Conservation (phyloP, 2,329 filamentous ascomycete genomes). For the Aspergillus melleus region DNA sequence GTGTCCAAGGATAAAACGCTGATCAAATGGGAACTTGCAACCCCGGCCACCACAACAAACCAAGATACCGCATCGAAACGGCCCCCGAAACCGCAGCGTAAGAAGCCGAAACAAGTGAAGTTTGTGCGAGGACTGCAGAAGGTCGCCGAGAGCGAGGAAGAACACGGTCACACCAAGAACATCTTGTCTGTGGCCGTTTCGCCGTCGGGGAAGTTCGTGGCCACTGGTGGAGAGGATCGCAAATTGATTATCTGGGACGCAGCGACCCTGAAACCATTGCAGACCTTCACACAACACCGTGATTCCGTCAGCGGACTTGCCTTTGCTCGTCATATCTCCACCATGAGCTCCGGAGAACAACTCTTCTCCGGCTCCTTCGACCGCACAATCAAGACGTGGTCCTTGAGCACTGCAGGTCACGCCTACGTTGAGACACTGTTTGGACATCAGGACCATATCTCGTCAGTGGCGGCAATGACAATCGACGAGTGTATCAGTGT, state of each 20-base stretch:
- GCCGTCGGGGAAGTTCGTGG: slow-evolving; percentile 84
- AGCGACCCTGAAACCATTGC: slow-evolving; percentile 71
- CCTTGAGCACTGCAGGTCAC: slow-evolving; percentile 71
- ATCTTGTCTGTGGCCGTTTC: slow-evolving; percentile 87
- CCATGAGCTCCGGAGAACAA: slow-evolving; percentile 66
- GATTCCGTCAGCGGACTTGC: slow-evolving; percentile 81
- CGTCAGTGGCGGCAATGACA: slow-evolving; percentile 78
- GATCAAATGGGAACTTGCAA: slow-evolving; percentile 84
- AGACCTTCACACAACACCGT: slow-evolving; percentile 87
- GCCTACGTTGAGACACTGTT: slow-evolving; percentile 96
- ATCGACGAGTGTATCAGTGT: slow-evolving; percentile 90
- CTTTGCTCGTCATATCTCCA: slow-evolving; percentile 73
- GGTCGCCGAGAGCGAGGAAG: slow-evolving; percentile 39
- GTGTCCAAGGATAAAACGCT: slow-evolving; percentile 81
- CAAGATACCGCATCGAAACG: slow-evolving; percentile 63
- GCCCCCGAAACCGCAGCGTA: slow-evolving; percentile 48
- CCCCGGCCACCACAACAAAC: slow-evolving; percentile 55
- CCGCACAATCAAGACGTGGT: slow-evolving; percentile 94
- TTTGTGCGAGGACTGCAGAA: slow-evolving; percentile 51
- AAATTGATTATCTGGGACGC: slow-evolving; percentile 88
- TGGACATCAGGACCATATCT: slow-evolving; percentile 88
- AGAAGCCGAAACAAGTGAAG: slow-evolving; percentile 48
- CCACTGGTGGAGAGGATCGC: slow-evolving; percentile 82
- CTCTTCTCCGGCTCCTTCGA: slow-evolving; percentile 89
- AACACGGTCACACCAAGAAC: slow-evolving; percentile 73